Evolutionary conservation across 768 basidiomycete species (phyloP).

Genomic region (Fistulinella prunicolor): DNA sequence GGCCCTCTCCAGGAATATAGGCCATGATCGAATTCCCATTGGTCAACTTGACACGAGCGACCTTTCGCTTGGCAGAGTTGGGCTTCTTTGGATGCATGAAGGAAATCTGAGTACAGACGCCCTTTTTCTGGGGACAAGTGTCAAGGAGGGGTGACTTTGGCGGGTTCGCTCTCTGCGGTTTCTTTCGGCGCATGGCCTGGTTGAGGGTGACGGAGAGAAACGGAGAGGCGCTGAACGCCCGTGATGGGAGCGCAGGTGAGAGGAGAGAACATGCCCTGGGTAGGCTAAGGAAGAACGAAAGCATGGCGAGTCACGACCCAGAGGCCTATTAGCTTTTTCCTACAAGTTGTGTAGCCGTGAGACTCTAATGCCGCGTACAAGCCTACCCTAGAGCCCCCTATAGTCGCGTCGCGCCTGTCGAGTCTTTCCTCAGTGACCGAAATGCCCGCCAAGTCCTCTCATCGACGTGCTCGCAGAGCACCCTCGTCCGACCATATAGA

Average conservation of each 20-base stretch:
- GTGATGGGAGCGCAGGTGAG: constrained; percentile 19
- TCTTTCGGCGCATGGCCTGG: constrained; percentile 82
- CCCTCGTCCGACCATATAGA: constrained; percentile 59
- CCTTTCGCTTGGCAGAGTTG: constrained; percentile 97
- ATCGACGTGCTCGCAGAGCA: constrained; percentile 40
- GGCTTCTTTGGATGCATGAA: constrained; percentile 94
- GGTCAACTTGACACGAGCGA: constrained; percentile 88
- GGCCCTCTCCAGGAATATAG: constrained; percentile 96
- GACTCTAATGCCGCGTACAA: constrained; percentile 20
- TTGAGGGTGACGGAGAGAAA: constrained; percentile 71
- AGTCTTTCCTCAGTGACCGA: not conserved
- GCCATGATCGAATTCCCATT: constrained; percentile 89
- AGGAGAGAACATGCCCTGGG: constrained; percentile 20
- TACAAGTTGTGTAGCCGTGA: constrained; percentile 1
- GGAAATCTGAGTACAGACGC: constrained; percentile 80
- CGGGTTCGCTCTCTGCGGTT: constrained; percentile 44
- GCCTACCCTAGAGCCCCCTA: constrained; percentile 29
- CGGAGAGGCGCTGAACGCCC: constrained; percentile 63
- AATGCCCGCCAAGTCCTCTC: constrained; percentile 42
- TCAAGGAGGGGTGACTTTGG: constrained; percentile 77
- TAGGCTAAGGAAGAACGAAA: constrained; percentile 25
- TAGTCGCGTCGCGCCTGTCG: constrained; percentile 19
- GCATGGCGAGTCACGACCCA: no score
- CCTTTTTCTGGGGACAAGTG: constrained; percentile 82
- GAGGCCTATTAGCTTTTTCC: not conserved